These are phyloP conservation scores for Kodamaea kaohsiungensis DNA, from an alignment of 805 yeast genomes.

Conservation along the genomic window DNA sequence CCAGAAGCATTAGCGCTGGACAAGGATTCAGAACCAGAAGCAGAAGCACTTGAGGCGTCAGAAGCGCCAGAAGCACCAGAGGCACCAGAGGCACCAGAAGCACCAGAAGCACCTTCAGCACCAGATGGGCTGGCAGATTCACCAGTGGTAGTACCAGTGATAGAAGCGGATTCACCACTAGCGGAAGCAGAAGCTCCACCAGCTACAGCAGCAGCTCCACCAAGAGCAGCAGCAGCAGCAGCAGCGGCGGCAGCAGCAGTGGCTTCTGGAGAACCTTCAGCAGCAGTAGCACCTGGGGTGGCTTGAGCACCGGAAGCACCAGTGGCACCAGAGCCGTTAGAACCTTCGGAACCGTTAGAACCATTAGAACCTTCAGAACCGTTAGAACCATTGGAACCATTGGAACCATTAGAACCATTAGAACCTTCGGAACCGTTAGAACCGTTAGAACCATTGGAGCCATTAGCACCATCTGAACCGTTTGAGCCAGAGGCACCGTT, in stretches of 20 bases:
- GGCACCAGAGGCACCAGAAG: background rate
- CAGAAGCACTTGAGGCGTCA: background rate
- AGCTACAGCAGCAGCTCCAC: background rate
- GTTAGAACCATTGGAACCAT: background rate
- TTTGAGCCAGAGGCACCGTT: constrained; percentile 1
- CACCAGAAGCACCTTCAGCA: constrained; percentile 3
- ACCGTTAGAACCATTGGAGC: background rate
- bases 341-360: background rate
- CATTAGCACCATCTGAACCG: background rate
- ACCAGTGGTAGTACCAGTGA: background rate
- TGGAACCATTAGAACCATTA: constrained; percentile 3
- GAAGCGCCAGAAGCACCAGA: constrained; percentile 1
- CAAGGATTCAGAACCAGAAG: background rate
- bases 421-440: constrained; percentile 1
- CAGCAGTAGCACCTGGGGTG: constrained; percentile 2
- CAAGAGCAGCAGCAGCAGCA: constrained; percentile 5
- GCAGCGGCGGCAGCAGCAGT: constrained; percentile 6
- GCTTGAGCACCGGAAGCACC: constrained; percentile 1
- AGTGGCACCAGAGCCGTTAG: background rate
- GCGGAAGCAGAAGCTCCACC: constrained; percentile 3
- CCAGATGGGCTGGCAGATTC: background rate
- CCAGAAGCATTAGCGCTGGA: constrained; percentile 1
- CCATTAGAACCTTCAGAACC: constrained; percentile 3
- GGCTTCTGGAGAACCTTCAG: constrained; percentile 1
- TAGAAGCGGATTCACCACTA: background rate